A percentile compares a stretch with the other conserved stretches of the same genome.
phyloP scores from a whole-genome alignment of 169 alveolate genomes.

The Perkinsus olseni region DNA sequence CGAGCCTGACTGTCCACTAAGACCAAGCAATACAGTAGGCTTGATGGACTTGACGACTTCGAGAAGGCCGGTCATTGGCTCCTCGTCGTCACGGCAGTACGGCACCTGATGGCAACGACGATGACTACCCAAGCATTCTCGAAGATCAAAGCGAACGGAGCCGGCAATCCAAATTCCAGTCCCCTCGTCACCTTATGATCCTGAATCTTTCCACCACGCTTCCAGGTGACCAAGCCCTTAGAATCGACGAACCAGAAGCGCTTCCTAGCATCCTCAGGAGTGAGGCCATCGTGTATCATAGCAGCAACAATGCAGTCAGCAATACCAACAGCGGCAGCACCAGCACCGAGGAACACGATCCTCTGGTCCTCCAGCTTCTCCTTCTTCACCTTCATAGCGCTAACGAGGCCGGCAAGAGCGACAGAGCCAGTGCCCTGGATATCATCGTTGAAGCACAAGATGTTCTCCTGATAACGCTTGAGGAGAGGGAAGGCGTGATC shows the following conservation, averaged over 20 bases:
- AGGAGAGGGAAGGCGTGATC: slow-evolving; percentile 33
- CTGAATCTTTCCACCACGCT: slow-evolving; percentile 10
- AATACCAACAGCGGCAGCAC: slow-evolving; percentile 47
- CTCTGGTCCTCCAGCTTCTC: slow-evolving; percentile 31
- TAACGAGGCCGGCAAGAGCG: slow-evolving; percentile 33
- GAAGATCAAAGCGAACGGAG: not conserved
- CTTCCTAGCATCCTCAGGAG: slow-evolving; percentile 14
- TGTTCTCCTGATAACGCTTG: slow-evolving; percentile 24
- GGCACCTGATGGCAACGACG: not conserved
- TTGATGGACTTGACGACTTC: slow-evolving; percentile 24
- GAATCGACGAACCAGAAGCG: slow-evolving; percentile 43
- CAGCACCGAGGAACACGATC: slow-evolving; percentile 50
- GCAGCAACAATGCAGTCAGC: slow-evolving; percentile 23
- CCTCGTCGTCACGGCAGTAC: not conserved
- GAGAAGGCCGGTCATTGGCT: slow-evolving; percentile 7
- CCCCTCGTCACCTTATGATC: not conserved
- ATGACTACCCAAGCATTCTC: not conserved
- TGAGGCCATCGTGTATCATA: slow-evolving; percentile 25
- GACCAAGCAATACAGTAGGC: slow-evolving; percentile 40
- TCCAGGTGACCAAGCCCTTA: slow-evolving; percentile 39
- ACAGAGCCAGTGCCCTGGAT: slow-evolving; percentile 49
- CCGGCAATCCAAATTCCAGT: not conserved
- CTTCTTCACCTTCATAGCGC: slow-evolving; percentile 23
- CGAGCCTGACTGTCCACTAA: slow-evolving; percentile 32
- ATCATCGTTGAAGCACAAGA: slow-evolving; percentile 52